Base-by-base conservation (phyloP, 2,329 filamentous ascomycete species). In the Fusarium dlaminii region DNA sequence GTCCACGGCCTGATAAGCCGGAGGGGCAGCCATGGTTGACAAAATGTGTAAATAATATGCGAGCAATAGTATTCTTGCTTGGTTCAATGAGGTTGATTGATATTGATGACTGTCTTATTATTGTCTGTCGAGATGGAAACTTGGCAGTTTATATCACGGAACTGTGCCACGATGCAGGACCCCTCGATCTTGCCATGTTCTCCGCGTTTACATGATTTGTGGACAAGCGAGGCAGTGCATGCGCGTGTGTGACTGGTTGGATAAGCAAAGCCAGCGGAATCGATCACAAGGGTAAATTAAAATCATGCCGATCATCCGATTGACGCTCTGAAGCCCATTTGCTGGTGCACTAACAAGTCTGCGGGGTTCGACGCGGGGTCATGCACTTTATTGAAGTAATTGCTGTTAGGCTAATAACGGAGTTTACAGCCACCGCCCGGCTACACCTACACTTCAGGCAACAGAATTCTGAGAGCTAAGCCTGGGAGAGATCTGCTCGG, bases 241-340 rank as follows among this genome's bases (percentile, higher is more conserved):
- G 12, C 12, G 12, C 24, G 27, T 57, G 34, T 29, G 24, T 36
- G n/a, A 58, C 55, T 68, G 63, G 29, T 46, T 37, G n/a, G 46
- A 18, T 39, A 24, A 46, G 18, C n/a, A 54, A 9, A 15, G 49
- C 39, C 42, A 67, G 45, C 12, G 27, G 36, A 37, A 27, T 42
- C 37, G 63, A 48, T 68, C 63, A 62, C 65, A 34, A 62, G 27
- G 63, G 24, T 34, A 24, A 29, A 46, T 3, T 2, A 6, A 6
- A 24, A 24, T 20, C 30, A 17, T 71, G 62, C 68, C 68, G 68
- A 72, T 45, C 51, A 72, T 62, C 68, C 68, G 68, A 24, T 37
- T 20, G 22, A 12, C 8, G n/a, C n/a, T 0, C 12, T 22, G 17
- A 8, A 22, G 24, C n/a, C 18, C 5, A 7, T 34, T 14, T 34